Conservation (phyloP, 495 filamentous ascomycete genomes). For the Collariella sp. region DNA sequence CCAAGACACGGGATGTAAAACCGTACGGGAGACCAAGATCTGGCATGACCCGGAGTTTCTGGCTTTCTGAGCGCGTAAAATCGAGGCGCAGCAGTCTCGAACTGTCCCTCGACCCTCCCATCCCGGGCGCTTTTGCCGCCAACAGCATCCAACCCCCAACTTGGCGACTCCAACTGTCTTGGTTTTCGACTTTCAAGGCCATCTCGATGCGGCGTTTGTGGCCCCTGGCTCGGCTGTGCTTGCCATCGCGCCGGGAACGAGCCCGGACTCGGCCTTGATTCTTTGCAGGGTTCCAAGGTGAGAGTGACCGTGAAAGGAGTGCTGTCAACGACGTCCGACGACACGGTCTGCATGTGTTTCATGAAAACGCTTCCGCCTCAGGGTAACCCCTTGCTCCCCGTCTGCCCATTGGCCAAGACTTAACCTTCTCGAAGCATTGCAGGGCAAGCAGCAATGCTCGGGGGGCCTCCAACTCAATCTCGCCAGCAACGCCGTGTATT, state of each 20-base stretch:
- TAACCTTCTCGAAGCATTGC: not conserved
- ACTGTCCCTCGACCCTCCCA: not conserved
- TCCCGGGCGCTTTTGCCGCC: conserved; percentile 1
- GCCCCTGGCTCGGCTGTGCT: too few species aligned
- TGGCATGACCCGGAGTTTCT: not conserved
- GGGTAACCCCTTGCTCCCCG: not conserved
- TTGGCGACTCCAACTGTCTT: too few species aligned
- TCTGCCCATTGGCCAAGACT: conserved; percentile 2
- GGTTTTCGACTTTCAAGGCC: too few species aligned
- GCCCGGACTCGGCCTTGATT: not conserved
- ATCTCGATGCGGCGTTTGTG: too few species aligned
- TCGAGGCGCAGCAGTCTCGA: conserved; percentile 3
- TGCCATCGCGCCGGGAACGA: too few species aligned
- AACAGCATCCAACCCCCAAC: not conserved
- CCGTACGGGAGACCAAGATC: not conserved
- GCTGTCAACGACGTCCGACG: not conserved
- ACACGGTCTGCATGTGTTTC: conserved; percentile 5
- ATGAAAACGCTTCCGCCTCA: conserved; percentile 9
- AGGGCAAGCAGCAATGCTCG: not conserved
- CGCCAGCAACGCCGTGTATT: not conserved
- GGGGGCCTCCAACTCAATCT: not conserved
- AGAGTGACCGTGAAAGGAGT: not conserved
- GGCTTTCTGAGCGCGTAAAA: not conserved
- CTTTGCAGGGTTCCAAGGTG: not conserved
- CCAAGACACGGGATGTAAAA: too few species aligned